Evolutionary conservation across 2,329 filamentous ascomycete genomes (phyloP).

Genomic region (Pseudogymnoascus sp.): DNA sequence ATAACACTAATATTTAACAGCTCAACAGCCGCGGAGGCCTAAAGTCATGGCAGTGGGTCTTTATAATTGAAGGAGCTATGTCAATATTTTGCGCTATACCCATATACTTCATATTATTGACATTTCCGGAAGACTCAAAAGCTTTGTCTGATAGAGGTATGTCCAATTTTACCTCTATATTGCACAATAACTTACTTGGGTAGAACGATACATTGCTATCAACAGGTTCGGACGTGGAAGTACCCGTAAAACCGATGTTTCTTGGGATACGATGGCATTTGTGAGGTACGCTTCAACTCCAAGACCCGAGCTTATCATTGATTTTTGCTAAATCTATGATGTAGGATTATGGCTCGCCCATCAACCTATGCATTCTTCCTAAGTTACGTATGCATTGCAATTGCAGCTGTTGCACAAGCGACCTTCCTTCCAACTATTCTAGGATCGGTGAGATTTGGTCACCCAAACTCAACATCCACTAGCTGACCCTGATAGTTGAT

Average conservation of each 20-base stretch:
- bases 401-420: constrained; percentile 20
- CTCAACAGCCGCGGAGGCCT: constrained; percentile 11
- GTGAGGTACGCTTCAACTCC: neutral
- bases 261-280: constrained; percentile 19
- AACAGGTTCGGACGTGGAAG: constrained; percentile 20
- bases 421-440: constrained; percentile 22
- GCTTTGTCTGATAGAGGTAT: constrained; percentile 17
- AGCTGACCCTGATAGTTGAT: constrained; percentile 13
- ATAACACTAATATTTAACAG: neutral
- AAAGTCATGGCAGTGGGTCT: constrained; percentile 18
- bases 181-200: neutral
- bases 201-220: constrained; percentile 21
- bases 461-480: neutral
- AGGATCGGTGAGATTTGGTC: neutral
- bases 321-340: neutral
- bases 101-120: constrained; percentile 20
- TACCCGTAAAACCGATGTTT: constrained; percentile 19
- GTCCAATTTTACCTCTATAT: neutral
- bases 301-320: neutral
- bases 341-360: constrained; percentile 19
- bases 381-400: constrained; percentile 19
- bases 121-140: constrained; percentile 19
- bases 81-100: constrained; percentile 19
- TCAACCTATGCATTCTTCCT: constrained; percentile 22
- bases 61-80: constrained; percentile 14